phyloP scores from a whole-genome alignment of 106 monocot species.

The Chionographis japonica region DNA sequence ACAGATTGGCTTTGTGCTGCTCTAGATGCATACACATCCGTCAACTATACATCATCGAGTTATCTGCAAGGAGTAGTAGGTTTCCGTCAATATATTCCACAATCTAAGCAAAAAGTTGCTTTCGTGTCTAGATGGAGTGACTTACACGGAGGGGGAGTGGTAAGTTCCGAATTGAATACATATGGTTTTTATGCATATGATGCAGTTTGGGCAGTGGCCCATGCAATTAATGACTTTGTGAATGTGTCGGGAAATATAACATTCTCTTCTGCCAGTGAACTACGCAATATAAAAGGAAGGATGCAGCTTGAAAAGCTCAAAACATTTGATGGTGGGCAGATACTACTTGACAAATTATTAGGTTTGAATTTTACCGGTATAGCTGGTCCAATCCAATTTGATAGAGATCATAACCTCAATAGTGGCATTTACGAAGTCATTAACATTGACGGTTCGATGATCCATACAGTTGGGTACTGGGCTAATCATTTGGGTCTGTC shows the following conservation, averaged over 20 bases:
- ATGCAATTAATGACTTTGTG: slow-evolving; percentile 50
- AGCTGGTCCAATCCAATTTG: slow-evolving; percentile 49
- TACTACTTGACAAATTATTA: slow-evolving; percentile 36
- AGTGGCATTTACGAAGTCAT: slow-evolving; percentile 41
- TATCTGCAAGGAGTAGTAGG: slow-evolving; percentile 55
- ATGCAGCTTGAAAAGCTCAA: slow-evolving; percentile 27
- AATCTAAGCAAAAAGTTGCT: slow-evolving; percentile 25
- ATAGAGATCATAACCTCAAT: slow-evolving; percentile 29
- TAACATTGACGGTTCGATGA: slow-evolving; percentile 30
- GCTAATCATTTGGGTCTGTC: slow-evolving; percentile 31
- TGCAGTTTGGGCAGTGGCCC: slow-evolving; percentile 59
- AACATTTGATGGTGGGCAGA: slow-evolving; percentile 51
- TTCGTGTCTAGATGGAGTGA: slow-evolving; percentile 46
- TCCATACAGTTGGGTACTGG: slow-evolving; percentile 58
- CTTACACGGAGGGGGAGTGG: slow-evolving; percentile 7
- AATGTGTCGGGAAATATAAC: slow-evolving; percentile 31
- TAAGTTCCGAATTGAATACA: slow-evolving; percentile 25
- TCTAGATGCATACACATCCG: slow-evolving; percentile 24
- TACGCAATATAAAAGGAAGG: slow-evolving; percentile 25
- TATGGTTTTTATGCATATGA: slow-evolving; percentile 74
- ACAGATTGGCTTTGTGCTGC: slow-evolving; percentile 70
- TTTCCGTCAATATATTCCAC: slow-evolving; percentile 52
- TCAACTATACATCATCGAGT: slow-evolving; percentile 5
- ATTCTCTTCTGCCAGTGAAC: slow-evolving; percentile 22
- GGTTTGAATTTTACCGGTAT: slow-evolving; percentile 51